Conservation (phyloP, 1,284 basidiomycete genomes). For the Ustilago vetiveriae region DNA sequence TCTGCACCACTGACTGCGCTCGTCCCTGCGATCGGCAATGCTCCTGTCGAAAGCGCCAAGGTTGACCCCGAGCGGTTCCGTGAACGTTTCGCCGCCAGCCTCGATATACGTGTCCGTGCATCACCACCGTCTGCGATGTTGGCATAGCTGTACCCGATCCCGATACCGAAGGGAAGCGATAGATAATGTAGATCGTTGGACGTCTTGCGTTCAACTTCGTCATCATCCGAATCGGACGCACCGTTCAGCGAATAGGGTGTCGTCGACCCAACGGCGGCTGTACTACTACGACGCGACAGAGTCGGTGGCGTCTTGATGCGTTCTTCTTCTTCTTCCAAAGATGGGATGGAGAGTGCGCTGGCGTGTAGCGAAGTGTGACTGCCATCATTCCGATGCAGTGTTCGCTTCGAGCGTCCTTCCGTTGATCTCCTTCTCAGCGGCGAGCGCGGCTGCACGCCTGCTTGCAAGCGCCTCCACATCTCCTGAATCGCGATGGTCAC, state of each 20-base stretch:
- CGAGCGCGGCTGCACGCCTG: slow-evolving; percentile 23
- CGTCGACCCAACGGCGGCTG: slow-evolving; percentile 21
- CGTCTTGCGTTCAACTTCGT: slow-evolving; percentile 20
- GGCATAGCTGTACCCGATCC: slow-evolving; percentile 46
- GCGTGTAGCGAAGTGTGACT: slow-evolving; percentile 15
- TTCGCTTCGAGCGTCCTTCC: slow-evolving; percentile 20
- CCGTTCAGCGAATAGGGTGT: slow-evolving; percentile 15
- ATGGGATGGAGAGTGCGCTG: slow-evolving; percentile 8
- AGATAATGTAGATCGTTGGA: slow-evolving; percentile 38
- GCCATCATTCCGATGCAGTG: slow-evolving; percentile 22
- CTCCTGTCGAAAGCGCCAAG: slow-evolving; percentile 25
- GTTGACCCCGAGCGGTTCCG: slow-evolving; percentile 11
- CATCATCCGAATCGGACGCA: slow-evolving; percentile 27
- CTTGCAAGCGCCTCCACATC: slow-evolving; percentile 16
- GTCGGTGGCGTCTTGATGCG: slow-evolving; percentile 42
- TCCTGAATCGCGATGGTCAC: slow-evolving; percentile 36
- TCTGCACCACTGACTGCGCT: slow-evolving; percentile 12
- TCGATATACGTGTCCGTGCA: slow-evolving; percentile 17
- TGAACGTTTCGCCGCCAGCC: slow-evolving; percentile 16
- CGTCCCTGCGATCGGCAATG: slow-evolving; percentile 24
- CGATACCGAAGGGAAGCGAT: slow-evolving; percentile 42
- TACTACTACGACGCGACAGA: slow-evolving; percentile 37
- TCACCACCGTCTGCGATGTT: slow-evolving; percentile 29
- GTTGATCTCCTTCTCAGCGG: slow-evolving; percentile 30
- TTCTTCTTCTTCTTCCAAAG: slow-evolving; percentile 46